A percentile compares a stretch with the other conserved stretches of the same genome.
phyloP scores from a whole-genome alignment of 148 eudicot species.

The Diospyros lotus region DNA sequence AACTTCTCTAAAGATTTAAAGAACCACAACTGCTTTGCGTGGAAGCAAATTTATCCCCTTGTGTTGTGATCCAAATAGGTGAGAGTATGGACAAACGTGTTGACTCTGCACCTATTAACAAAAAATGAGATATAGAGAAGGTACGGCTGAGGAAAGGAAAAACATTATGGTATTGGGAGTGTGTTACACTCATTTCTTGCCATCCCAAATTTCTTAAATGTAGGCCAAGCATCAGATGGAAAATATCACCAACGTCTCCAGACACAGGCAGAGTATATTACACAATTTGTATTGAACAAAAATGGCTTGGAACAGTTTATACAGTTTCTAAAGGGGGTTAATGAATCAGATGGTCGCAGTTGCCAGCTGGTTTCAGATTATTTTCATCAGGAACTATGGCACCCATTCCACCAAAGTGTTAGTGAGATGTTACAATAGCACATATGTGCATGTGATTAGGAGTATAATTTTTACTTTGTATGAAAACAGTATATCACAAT shows the following conservation, averaged over 20 bases:
- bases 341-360: not conserved
- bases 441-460: not conserved
- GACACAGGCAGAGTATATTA: not conserved
- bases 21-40: slow-evolving; percentile 9
- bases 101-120: not conserved
- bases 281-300: not conserved
- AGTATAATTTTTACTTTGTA: not conserved
- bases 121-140: not conserved
- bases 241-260: not conserved
- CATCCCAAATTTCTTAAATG: not conserved
- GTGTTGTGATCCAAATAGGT: not conserved
- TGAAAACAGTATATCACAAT: too few species aligned
- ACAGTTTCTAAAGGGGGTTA: not conserved
- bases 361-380: not conserved
- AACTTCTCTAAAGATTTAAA: not conserved
- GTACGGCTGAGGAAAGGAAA: not conserved
- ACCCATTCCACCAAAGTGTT: not conserved
- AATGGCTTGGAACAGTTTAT: not conserved
- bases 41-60: not conserved
- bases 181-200: not conserved
- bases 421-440: not conserved
- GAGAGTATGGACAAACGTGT: not conserved
- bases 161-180: not conserved
- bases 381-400: not conserved
- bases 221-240: not conserved